Evolutionary conservation across 2,329 filamentous ascomycete genomes (phyloP), one percentile per base, ranked within the genome.

Genomic region (Scedosporium aurantiacum): DNA sequence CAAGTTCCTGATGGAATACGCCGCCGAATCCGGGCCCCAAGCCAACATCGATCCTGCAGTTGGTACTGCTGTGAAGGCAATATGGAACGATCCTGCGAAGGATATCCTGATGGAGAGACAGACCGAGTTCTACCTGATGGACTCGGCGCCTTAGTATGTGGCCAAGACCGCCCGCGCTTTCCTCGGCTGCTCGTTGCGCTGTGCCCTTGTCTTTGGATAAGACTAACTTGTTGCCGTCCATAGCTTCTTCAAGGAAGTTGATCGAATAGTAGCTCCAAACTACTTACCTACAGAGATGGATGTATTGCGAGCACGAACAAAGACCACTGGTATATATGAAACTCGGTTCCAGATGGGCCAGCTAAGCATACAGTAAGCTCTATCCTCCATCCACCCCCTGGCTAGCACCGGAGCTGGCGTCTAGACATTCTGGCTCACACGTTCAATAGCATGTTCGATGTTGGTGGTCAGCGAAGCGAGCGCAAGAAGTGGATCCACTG

Each of bases 401-500:
- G 12, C 18, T 40, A n/a, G 14, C 8, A 10, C 10, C 5, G 10
- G 16, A 4, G 5, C 16, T 6, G 54, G 25, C n/a, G 8, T 12
- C 25, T 32, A 6, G 28, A 32, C 28, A 10, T 32, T 32, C 28
- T 43, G n/a, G 37, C 56, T 58, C 6, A 58, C 56, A 18, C 16
- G 16, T 27, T 43, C 4, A 16, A 21, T 71, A 97, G 93, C 78
- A 99, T 99, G 94, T 99, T 99, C 72, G 94, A 99, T 73, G 94
- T 99, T 4, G 94, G 94, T 65, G 94, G 94, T 25, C 94, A 99
- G 76, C 82, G 94, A 71, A 97, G 93, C 74, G 94, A 99, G 76
- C 85, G 94, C 65, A 99, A 99, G 80, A 99, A 99, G 78, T 99
- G 94, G 94, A 99, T 99, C 71, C 94, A 99, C 77, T 99, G 94